Base-by-base conservation (phyloP, 352 stramenopile species). In the Discostella stelligera region DNA sequence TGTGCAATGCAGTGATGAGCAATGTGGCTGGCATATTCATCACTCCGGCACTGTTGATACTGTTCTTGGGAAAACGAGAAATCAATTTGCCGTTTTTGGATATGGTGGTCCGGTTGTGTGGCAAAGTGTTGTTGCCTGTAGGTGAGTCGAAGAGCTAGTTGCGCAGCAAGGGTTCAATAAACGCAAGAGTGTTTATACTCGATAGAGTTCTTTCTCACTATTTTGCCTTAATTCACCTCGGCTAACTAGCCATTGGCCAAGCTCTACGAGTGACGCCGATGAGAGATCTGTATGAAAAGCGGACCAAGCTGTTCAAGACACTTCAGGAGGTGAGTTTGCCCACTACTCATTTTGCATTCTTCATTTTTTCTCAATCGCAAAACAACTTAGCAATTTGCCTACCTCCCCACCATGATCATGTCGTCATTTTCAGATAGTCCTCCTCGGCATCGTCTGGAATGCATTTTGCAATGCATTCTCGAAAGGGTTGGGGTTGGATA, bases 371-470 rank as follows among this genome's bases (percentile, higher is more conserved):
- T 41, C 32, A 41, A 41, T 41, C 32, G 9, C 37, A 44, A 44
- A 32, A 44, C 7, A 14, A 44, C 4, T 44, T 3, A 1, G 1
- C 41, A 39, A 54, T 14, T 67, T 50, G 16, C 52, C 11, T 53
- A 53, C 32, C n/a, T 66, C 0, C 63, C 2, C 13, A 30, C 44
- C 23, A 18, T 55, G 1, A 50, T 32, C 41, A 32, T 41, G 32
- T 55, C n/a, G 4, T 59, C 48, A 14, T 66, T 25, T 30, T 55
- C 41, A 90, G 79, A 54, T 87, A 7, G 79, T 93, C 7, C 66
- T 94, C 10, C 79, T 94, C 52, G 81, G 79, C 25, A 92, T 94
- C 48, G 84, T 92, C 16, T 93, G 84, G 85, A 93, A 92, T 85
- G 86, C 87, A 20, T 94, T 94, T 69, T 92, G 78, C 27, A 90